A percentile compares a stretch with the other conserved stretches of the same genome.
These are phyloP conservation scores for Globisporangium abappressorium DNA, from an alignment of 352 stramenopile genomes.

Conservation along the genomic window DNA sequence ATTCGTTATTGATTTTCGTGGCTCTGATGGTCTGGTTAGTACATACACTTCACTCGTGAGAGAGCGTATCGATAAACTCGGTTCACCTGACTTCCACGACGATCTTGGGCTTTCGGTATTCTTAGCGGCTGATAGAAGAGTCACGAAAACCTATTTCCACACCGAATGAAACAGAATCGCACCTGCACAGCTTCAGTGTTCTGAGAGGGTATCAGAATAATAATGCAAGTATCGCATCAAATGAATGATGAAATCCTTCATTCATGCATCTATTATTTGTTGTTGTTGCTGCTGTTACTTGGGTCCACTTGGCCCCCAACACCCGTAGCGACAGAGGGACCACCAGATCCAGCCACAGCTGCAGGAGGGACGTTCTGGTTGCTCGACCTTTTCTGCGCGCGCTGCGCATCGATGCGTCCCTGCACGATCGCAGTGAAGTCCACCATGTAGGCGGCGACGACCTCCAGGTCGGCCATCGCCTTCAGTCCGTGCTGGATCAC, in stretches of 20 bases:
- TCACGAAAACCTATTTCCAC: no score
- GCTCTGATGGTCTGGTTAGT: no score
- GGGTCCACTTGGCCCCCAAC: neutral
- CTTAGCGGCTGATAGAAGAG: no score
- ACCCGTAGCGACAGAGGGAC: neutral
- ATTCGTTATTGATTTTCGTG: no score
- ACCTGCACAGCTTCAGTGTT: no score
- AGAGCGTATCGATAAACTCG: no score
- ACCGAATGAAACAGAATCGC: no score
- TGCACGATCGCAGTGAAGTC: slow-evolving; percentile 89
- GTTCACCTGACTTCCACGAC: no score
- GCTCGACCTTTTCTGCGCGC: slow-evolving; percentile 59
- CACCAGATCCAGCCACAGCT: slow-evolving; percentile 14
- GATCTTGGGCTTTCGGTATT: no score
- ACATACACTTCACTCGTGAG: no score
- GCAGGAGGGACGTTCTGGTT: slow-evolving; percentile 19
- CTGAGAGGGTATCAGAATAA: neutral
- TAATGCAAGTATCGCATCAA: neutral
- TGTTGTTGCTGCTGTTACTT: neutral
- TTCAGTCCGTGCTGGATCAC: slow-evolving; percentile 84
- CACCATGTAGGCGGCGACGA: slow-evolving; percentile 92
- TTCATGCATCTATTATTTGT: neutral
- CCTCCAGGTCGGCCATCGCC: slow-evolving; percentile 88
- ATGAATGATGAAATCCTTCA: neutral
- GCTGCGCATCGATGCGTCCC: slow-evolving; percentile 61